phyloP scores from a whole-genome alignment of 164 flowering plant species.

The Amborella trichopoda region DNA sequence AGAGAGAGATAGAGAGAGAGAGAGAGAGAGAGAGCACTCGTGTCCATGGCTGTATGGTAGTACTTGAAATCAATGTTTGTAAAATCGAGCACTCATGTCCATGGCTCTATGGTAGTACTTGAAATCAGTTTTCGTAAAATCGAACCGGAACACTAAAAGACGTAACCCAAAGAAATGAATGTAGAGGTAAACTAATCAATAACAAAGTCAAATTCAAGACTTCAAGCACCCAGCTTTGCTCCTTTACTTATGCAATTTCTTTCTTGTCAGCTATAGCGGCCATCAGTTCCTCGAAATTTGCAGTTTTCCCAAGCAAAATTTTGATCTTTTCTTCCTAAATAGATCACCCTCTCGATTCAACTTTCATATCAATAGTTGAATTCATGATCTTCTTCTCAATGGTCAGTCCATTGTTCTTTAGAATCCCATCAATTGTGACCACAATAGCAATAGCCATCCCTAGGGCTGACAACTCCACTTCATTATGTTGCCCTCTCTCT shows the following conservation, averaged over 20 bases:
- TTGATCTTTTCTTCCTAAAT: conserved; percentile 30
- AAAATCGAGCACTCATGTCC: no score
- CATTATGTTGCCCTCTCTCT: conserved; percentile 37
- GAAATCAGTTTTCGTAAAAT: no score
- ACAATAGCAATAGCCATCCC: conserved; percentile 62
- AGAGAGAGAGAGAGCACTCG: no score
- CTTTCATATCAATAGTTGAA: conserved; percentile 30
- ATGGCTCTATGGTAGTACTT: no score
- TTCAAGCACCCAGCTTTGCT: no score
- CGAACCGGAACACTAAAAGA: no score
- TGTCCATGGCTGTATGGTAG: no score
- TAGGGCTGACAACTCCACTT: conserved; percentile 55
- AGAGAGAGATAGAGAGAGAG: no score
- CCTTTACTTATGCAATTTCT: conserved; percentile 34
- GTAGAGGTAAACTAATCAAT: no score
- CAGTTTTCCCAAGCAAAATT: conserved; percentile 67
- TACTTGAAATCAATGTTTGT: no score
- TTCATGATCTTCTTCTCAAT: conserved; percentile 28
- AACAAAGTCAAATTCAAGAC: no score
- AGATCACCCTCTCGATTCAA: conserved; percentile 25
- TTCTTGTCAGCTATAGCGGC: conserved; percentile 66
- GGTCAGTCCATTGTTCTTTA: conserved; percentile 37
- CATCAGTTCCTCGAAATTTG: conserved; percentile 81
- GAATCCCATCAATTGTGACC: conserved; percentile 37
- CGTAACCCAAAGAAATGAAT: no score